Base-by-base conservation (phyloP, 2,329 filamentous ascomycete species). In the Curvularia lunata region DNA sequence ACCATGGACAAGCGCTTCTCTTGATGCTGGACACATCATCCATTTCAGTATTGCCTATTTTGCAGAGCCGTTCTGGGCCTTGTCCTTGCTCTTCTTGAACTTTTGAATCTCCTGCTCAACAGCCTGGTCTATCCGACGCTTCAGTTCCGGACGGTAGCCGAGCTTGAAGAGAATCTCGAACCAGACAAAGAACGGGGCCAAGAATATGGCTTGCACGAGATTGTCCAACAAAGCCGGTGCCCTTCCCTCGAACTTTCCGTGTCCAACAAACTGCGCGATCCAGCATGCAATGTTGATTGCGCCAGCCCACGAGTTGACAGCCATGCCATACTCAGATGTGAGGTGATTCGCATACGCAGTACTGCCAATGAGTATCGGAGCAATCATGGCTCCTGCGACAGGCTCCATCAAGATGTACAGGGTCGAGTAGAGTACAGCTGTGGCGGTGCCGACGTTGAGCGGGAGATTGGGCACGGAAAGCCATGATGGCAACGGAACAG, bases 151-250 rank as follows among this genome's bases (percentile, higher is more conserved):
- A 58, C 95, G 86, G 78, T 98, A 99, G 48, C 95, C 95, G 49
- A 96, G 85, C 70, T 84, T 87, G 82, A 99, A 99, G 25, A 99
- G 83, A 23, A 96, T 80, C 80, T 98, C 93, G 69, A 99, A 89
- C 91, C 95, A 99, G 57, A 98, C 94, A 69, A 98, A 99, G 71
- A 99, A 89, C 8, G 95, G 95, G 0, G 95, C 95, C 23, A 98
- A 83, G 72, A 98, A 94, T 63, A 98, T 78, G 27, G 95, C 93
- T 79, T 98, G 95, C 47, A 96, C 83, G 41, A 98, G 79, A 72
- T 97, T 98, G 79, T 98, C 93, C 47, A 98, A 81, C 63, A 98
- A 80, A 4, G 93, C 94, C 7, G 94, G 95, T 2, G 93, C 91
- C 51, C 94, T 87, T 19, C 91, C 87, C 78, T 98, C 95, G 68